Conservation (phyloP, 306 rosid genomes). For the Crotalaria pallida region DNA sequence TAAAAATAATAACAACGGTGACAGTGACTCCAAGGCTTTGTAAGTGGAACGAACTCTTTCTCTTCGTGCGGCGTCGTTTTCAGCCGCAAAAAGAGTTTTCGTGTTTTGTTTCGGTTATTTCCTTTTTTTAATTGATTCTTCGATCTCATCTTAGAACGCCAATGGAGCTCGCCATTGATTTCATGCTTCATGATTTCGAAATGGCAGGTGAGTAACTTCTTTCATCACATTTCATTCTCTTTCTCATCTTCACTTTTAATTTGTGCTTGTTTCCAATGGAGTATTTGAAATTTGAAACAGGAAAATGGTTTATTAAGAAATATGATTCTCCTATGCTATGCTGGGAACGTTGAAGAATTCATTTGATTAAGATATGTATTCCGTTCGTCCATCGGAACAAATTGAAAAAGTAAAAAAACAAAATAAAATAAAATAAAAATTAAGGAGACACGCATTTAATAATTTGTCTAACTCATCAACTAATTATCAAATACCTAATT, state of each 20-base stretch:
- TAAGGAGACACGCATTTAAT: too few species aligned
- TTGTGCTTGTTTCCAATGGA: conserved; percentile 1
- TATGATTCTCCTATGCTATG: too few species aligned
- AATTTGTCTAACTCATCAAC: too few species aligned
- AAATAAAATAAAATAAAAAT: too few species aligned
- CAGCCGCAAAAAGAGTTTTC: conserved; percentile 21
- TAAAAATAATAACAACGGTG: background rate
- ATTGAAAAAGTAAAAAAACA: too few species aligned
- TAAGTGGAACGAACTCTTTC: conserved; percentile 36
- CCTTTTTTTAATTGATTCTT: background rate
- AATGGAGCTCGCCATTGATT: conserved; percentile 83
- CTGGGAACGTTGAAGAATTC: too few species aligned
- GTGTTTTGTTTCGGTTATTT: conserved; percentile 23
- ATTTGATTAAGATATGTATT: too few species aligned
- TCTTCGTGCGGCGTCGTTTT: conserved; percentile 13
- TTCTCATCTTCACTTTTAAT: background rate
- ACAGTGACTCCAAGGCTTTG: conserved; percentile 39
- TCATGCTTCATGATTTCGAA: conserved; percentile 89
- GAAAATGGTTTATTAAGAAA: too few species aligned
- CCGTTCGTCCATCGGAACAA: too few species aligned
- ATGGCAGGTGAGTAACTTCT: conserved; percentile 70
- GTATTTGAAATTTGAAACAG: background rate
- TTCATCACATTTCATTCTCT: conserved; percentile 1
- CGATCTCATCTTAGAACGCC: conserved; percentile 46
- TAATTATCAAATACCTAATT: too few species aligned